Evolutionary conservation across 306 rosid genomes (phyloP).

Genomic region (Cicer yamashitae): DNA sequence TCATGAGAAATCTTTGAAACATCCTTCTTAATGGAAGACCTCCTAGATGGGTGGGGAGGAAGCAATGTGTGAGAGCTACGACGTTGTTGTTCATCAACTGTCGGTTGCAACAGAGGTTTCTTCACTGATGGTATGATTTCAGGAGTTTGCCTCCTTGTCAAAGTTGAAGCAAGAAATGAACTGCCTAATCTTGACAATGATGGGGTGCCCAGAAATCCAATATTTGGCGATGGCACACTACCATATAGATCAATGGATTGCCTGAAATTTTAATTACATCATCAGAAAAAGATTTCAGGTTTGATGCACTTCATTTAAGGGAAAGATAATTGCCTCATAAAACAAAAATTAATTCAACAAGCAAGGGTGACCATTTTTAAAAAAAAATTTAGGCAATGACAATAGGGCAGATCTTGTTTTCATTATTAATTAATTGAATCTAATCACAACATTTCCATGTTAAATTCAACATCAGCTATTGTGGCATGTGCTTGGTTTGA

Average conservation of each 20-base stretch:
- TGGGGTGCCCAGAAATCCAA: slow-evolving; percentile 79
- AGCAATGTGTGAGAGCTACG: slow-evolving; percentile 53
- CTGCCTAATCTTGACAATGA: slow-evolving; percentile 73
- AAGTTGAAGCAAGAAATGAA: slow-evolving; percentile 73
- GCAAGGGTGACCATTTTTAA: no score
- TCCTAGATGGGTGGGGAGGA: slow-evolving; percentile 58
- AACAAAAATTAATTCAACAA: no score
- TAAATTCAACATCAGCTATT: background rate
- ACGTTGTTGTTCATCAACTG: slow-evolving; percentile 51
- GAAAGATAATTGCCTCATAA: no score
- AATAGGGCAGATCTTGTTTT: slow-evolving; percentile 12
- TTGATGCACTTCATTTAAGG: background rate
- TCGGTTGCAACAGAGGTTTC: slow-evolving; percentile 56
- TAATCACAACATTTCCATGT: background rate
- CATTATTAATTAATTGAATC: background rate
- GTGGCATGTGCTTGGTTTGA: background rate
- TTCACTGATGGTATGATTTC: slow-evolving; percentile 56
- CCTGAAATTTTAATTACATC: slow-evolving; percentile 57
- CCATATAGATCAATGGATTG: slow-evolving; percentile 92
- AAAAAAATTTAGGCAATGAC: no score
- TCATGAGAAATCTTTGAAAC: slow-evolving; percentile 64
- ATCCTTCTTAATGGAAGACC: slow-evolving; percentile 58
- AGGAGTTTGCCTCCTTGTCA: slow-evolving; percentile 73
- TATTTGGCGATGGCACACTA: slow-evolving; percentile 82
- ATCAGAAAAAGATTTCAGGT: slow-evolving; percentile 21